phyloP scores from a whole-genome alignment of 345 rosid genomes.

The Populus tremula region DNA sequence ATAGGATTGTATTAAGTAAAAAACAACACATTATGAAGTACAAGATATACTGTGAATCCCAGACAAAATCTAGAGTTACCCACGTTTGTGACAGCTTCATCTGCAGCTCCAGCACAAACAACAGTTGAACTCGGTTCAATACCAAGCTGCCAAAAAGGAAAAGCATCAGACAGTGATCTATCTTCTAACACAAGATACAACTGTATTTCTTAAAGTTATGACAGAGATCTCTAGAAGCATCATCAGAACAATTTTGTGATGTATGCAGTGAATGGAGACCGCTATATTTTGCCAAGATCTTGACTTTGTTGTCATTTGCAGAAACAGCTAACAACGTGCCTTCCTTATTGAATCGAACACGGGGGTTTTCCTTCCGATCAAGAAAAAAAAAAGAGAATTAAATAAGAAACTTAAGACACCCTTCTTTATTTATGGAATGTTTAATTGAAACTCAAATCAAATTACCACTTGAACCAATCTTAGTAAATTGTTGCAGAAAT shows the following conservation, averaged over 20 bases:
- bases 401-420: background rate
- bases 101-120: conserved; percentile 13
- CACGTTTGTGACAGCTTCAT: conserved; percentile 16
- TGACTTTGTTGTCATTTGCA: conserved; percentile 25
- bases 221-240: conserved; percentile 21
- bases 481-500: background rate
- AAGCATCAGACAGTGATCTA: background rate
- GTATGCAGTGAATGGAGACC: conserved; percentile 9
- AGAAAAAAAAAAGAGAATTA: background rate
- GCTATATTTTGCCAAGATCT: conserved; percentile 21
- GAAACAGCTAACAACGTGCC: conserved; percentile 26
- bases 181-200: conserved; percentile 3
- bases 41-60: background rate
- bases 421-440: background rate
- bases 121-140: conserved; percentile 24
- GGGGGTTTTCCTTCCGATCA: conserved; percentile 23
- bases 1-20: background rate
- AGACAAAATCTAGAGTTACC: conserved; percentile 7
- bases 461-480: background rate
- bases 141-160: conserved; percentile 16
- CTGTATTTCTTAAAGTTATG: conserved; percentile 16
- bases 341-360: conserved; percentile 29
- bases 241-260: conserved; percentile 11
- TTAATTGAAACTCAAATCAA: background rate
- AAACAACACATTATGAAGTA: background rate